Evolutionary conservation across 2,329 filamentous ascomycete genomes (phyloP).

Genomic region (Aspergillus hortae): DNA sequence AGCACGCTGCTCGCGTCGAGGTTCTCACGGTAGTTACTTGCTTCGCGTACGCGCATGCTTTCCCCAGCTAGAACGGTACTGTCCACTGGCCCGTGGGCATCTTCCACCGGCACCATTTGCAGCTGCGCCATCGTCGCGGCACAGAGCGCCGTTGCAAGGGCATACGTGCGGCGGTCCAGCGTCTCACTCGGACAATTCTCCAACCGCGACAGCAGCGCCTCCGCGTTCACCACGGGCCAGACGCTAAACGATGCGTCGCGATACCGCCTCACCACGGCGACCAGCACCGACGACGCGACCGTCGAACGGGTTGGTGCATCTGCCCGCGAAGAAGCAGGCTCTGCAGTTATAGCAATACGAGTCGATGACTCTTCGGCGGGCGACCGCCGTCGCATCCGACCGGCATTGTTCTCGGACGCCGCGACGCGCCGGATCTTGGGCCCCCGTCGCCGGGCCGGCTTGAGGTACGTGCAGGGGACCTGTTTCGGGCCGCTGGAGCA

Average conservation of each 20-base stretch:
- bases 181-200: neutral
- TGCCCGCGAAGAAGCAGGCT: too few relatives aligned
- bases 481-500: constrained; percentile 19
- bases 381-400: neutral
- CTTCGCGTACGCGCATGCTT: constrained; percentile 21
- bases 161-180: constrained; percentile 9
- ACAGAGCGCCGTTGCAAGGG: constrained; percentile 24
- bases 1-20: constrained; percentile 20
- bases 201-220: constrained; percentile 14
- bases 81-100: constrained; percentile 12
- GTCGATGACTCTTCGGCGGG: neutral
- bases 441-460: constrained; percentile 23
- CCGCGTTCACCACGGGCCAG: constrained; percentile 25
- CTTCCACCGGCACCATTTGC: constrained; percentile 18
- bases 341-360: too few relatives aligned
- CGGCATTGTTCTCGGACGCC: neutral
- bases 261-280: constrained; percentile 19
- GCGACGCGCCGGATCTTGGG: constrained; percentile 18
- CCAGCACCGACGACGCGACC: constrained; percentile 14
- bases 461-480: constrained; percentile 25
- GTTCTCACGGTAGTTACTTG: constrained; percentile 14
- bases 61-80: constrained; percentile 17
- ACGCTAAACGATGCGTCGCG: constrained; percentile 25
- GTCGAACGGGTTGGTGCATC: neutral
- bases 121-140: constrained; percentile 31